phyloP scores from a whole-genome alignment of 306 rosid genomes.

The Trifolium fragiferum region DNA sequence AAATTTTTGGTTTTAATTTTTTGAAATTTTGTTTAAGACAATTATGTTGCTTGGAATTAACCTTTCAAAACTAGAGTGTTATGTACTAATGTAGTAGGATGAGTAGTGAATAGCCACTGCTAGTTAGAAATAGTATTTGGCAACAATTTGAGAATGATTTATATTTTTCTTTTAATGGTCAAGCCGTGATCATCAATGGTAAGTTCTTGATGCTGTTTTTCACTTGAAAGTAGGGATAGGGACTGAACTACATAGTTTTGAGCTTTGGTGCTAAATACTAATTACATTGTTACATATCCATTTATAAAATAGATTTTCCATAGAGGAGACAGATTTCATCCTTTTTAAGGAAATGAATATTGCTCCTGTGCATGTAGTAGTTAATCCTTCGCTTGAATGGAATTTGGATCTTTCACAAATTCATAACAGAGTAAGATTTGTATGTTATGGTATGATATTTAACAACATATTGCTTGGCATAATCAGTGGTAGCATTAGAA shows the following conservation, averaged over 20 bases:
- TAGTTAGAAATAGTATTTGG: not conserved
- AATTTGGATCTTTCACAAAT: not conserved
- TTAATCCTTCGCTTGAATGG: not conserved
- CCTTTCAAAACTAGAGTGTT: not conserved
- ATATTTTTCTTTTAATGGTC: not conserved
- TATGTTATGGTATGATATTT: slow-evolving; percentile 6
- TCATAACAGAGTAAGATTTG: not conserved
- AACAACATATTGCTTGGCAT: not conserved
- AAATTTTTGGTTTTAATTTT: not conserved
- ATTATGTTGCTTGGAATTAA: not conserved
- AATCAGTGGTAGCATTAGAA: not conserved
- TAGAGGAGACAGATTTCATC: not conserved
- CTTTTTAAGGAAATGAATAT: not conserved
- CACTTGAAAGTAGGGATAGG: not conserved
- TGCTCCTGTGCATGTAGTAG: not conserved
- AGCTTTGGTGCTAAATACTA: not conserved
- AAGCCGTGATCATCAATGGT: not conserved
- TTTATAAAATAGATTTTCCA: not conserved
- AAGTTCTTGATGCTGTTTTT: not conserved
- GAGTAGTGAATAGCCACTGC: not conserved
- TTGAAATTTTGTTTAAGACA: not conserved
- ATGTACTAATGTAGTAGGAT: not conserved
- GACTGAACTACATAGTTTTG: not conserved
- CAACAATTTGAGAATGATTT: not conserved
- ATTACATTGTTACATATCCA: not conserved